Conservation (phyloP, 805 yeast species). For the Kurtzmaniella fragi region DNA sequence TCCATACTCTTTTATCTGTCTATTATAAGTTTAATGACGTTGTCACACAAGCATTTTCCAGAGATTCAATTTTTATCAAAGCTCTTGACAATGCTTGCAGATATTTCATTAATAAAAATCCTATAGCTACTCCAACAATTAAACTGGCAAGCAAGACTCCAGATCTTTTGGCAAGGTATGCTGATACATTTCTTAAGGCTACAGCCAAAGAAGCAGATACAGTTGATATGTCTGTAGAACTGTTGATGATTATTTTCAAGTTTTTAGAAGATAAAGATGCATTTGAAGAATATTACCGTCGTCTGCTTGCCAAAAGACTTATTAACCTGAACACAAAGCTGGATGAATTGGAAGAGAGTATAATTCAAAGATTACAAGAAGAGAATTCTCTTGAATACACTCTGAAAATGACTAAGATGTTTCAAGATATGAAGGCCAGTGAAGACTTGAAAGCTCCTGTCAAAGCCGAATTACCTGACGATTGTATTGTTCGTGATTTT, state of each 20-base stretch:
- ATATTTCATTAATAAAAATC: slow-evolving; percentile 74
- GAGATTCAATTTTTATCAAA: slow-evolving; percentile 73
- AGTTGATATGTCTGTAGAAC: slow-evolving; percentile 75
- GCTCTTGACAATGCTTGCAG: slow-evolving; percentile 89
- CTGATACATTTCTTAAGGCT: slow-evolving; percentile 77
- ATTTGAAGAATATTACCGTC: slow-evolving; percentile 88
- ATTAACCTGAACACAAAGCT: slow-evolving; percentile 82
- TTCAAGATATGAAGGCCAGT: slow-evolving; percentile 85
- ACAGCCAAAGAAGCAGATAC: slow-evolving; percentile 64
- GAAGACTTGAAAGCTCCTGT: slow-evolving; percentile 64
- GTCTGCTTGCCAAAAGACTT: slow-evolving; percentile 82
- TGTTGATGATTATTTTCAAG: slow-evolving; percentile 80
- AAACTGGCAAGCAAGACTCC: slow-evolving; percentile 75
- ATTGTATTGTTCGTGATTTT: slow-evolving; percentile 41
- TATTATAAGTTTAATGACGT: slow-evolving; percentile 63
- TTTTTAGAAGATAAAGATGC: slow-evolving; percentile 92
- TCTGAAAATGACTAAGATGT: slow-evolving; percentile 91
- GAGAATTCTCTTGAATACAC: slow-evolving; percentile 92
- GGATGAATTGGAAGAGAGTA: slow-evolving; percentile 78
- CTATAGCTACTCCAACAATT: slow-evolving; percentile 66
- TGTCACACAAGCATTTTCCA: slow-evolving; percentile 62
- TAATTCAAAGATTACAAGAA: slow-evolving; percentile 80
- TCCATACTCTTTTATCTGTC: slow-evolving; percentile 68
- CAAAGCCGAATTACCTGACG: slow-evolving; percentile 32
- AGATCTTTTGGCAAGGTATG: slow-evolving; percentile 83